A percentile compares a stretch with the other conserved stretches of the same genome.
Evolutionary conservation across 148 eudicot species (phyloP).

Genomic region (Rhododendron molle): DNA sequence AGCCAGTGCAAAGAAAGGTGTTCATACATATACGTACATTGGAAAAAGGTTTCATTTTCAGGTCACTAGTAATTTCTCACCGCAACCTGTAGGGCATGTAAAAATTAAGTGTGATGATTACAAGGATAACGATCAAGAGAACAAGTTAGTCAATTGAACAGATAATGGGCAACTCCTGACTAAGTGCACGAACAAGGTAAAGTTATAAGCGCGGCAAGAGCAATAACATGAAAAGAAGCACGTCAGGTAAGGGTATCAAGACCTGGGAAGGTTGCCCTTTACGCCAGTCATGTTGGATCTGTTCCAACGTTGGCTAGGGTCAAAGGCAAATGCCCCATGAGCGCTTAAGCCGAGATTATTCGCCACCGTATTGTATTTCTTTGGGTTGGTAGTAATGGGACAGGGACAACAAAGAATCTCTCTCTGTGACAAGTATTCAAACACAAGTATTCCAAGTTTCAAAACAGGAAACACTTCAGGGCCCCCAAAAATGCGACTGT

Average conservation of each 20-base stretch:
- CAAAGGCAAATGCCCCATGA: no score
- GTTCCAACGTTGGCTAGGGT: no score
- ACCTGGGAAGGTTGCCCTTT: no score
- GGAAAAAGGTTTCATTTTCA: not conserved
- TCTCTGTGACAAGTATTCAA: not conserved
- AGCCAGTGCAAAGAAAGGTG: not conserved
- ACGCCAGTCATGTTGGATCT: no score
- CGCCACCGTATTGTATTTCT: no score
- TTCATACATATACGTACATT: not conserved
- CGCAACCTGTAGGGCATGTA: no score
- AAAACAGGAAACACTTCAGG: not conserved
- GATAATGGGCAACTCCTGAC: not conserved
- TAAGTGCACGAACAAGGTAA: not conserved
- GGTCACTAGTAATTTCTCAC: not conserved
- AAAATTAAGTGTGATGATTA: not conserved
- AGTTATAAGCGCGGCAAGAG: no score
- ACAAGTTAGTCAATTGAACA: not conserved
- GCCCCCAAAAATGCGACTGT: not conserved
- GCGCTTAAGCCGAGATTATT: no score
- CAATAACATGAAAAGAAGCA: no score
- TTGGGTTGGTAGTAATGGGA: no score
- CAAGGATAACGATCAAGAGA: not conserved
- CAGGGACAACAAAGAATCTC: not conserved
- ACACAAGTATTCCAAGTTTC: not conserved
- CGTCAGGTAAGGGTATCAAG: no score